These are phyloP conservation scores for Heterobasidion parviporum DNA, from an alignment of 1,284 basidiomycete genomes.

Conservation along the genomic window DNA sequence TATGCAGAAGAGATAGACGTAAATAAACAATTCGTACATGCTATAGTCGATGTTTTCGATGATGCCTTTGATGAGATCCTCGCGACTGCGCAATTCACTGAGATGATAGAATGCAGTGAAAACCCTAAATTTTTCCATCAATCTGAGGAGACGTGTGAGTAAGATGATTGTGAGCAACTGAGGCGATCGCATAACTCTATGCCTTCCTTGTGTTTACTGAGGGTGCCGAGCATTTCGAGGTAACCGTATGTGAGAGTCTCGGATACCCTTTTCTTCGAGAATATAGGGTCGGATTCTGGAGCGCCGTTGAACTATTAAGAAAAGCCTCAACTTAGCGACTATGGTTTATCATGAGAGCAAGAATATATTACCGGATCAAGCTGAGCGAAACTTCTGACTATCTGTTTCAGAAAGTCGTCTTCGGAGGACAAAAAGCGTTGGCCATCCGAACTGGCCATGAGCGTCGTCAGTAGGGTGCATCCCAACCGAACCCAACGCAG, in stretches of 20 bases:
- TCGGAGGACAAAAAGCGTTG: conserved; percentile 73
- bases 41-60: conserved; percentile 90
- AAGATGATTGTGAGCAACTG: conserved; percentile 1
- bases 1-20: conserved; percentile 1
- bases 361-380: conserved; percentile 72
- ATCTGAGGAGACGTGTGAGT: conserved; percentile 29
- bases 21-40: conserved; percentile 44
- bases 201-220: conserved; percentile 85
- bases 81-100: conserved; percentile 83
- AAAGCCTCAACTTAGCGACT: not conserved
- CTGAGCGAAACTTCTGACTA: conserved; percentile 85
- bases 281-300: conserved; percentile 70
- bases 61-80: conserved; percentile 87
- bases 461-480: conserved; percentile 74
- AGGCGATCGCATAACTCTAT: conserved; percentile 44
- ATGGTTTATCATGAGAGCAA: not conserved
- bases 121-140: conserved; percentile 87
- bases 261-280: conserved; percentile 78
- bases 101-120: conserved; percentile 95
- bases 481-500: conserved; percentile 81
- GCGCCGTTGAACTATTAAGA: conserved; percentile 53
- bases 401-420: conserved; percentile 81
- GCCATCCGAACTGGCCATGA: conserved; percentile 82
- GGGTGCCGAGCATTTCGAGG: conserved; percentile 90
- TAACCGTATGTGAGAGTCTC: conserved; percentile 89